A percentile compares a stretch with the other conserved stretches of the same genome.
Evolutionary conservation across 352 stramenopile species (phyloP).

Genomic region (Elongisporangium undulatum): DNA sequence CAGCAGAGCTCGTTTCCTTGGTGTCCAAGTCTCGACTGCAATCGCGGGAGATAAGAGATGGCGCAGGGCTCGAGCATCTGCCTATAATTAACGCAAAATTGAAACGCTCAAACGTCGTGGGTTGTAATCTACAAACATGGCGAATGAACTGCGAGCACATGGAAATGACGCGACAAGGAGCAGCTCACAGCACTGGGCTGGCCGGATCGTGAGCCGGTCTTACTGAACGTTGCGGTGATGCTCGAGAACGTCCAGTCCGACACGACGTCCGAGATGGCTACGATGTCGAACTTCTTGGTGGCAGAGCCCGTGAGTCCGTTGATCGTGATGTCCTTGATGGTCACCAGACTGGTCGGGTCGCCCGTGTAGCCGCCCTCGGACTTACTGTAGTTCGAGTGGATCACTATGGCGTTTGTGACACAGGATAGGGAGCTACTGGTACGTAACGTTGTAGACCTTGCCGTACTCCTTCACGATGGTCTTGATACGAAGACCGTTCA

Average conservation of each 20-base stretch:
- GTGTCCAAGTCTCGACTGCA: no score
- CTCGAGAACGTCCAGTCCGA: conserved; percentile 16
- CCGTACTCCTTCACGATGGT: conserved; percentile 1
- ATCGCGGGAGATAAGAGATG: no score
- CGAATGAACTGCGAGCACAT: no score
- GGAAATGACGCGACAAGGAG: neutral
- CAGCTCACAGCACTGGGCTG: conserved; percentile 8
- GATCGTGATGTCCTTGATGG: conserved; percentile 20
- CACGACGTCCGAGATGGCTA: conserved; percentile 13
- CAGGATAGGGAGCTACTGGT: neutral
- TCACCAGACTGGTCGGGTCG: conserved; percentile 14
- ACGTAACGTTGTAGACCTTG: conserved; percentile 12
- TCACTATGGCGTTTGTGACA: conserved; percentile 14
- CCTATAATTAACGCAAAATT: no score
- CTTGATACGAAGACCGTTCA: conserved; percentile 10
- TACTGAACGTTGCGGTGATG: conserved; percentile 8
- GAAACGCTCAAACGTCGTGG: no score
- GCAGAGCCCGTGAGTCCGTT: conserved; percentile 16
- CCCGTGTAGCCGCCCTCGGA: conserved; percentile 21
- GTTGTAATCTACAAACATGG: no score
- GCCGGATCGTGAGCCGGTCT: conserved; percentile 13
- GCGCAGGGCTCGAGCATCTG: no score
- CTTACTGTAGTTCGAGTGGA: conserved; percentile 31
- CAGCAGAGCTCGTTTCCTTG: no score
- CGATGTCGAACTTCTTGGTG: conserved; percentile 29